A percentile compares a stretch with the other conserved stretches of the same genome.
Conservation (phyloP, 768 basidiomycete species). For the Calocybe cyanea region DNA sequence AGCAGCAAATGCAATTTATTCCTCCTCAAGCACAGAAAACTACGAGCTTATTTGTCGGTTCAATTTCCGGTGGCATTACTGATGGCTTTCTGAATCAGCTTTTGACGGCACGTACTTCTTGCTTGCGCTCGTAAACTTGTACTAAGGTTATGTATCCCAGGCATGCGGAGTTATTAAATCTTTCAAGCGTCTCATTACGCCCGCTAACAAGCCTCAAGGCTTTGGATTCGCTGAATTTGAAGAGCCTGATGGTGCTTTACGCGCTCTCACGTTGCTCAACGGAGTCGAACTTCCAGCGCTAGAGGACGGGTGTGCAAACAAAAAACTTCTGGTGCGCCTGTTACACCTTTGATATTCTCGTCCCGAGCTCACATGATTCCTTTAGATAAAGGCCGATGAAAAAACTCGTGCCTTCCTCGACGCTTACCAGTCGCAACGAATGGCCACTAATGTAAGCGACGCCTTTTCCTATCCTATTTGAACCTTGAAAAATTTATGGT, state of each 20-base stretch:
- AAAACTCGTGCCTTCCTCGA: conserved; percentile 89
- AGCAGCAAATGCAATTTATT: conserved; percentile 70
- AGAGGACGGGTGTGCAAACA: conserved; percentile 51
- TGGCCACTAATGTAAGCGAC: conserved; percentile 77
- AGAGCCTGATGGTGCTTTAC: conserved; percentile 86
- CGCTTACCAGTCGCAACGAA: conserved; percentile 75
- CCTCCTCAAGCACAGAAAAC: conserved; percentile 68
- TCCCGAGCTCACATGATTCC: conserved; percentile 42
- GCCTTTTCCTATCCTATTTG: neutral
- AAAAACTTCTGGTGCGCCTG: conserved; percentile 58
- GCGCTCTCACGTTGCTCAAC: conserved; percentile 53
- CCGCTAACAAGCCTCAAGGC: conserved; percentile 90
- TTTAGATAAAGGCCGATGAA: conserved; percentile 91
- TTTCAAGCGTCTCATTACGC: conserved; percentile 90
- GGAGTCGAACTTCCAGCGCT: conserved; percentile 49
- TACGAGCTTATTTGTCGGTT: conserved; percentile 85
- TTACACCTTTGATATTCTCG: conserved; percentile 32
- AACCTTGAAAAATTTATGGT: neutral
- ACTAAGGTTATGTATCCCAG: conserved; percentile 33
- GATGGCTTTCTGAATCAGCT: conserved; percentile 78
- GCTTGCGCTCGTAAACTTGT: neutral
- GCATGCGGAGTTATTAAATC: conserved; percentile 87
- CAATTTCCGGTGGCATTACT: conserved; percentile 90
- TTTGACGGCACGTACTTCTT: conserved; percentile 53
- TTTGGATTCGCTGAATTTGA: conserved; percentile 98